Conservation (phyloP, 306 rosid genomes). For the Cyclanthera cordifolia region DNA sequence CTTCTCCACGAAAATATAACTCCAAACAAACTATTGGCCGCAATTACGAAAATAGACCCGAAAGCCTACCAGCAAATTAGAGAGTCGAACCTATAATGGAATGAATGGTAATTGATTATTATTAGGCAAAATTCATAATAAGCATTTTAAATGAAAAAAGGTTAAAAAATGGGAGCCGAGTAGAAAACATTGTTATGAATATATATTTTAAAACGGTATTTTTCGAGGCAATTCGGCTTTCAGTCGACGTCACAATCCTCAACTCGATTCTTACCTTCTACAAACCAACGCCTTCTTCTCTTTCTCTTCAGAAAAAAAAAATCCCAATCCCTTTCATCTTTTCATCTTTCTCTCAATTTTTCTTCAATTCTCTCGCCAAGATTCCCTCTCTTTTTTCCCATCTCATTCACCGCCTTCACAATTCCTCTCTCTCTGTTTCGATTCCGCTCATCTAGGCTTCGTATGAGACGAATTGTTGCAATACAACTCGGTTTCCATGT, state of each 20-base stretch:
- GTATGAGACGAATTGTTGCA: background rate
- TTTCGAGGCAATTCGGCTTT: background rate
- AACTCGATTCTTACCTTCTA: slow-evolving; percentile 7
- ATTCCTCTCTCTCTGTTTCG: background rate
- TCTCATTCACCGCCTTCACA: background rate
- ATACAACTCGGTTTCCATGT: slow-evolving; percentile 27
- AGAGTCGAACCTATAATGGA: no score
- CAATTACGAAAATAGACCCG: no score
- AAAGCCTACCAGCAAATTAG: no score
- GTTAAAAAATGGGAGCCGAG: background rate
- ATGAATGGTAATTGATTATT: no score
- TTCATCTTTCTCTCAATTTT: background rate
- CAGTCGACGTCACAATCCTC: slow-evolving; percentile 2
- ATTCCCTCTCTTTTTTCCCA: background rate
- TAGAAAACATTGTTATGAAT: background rate
- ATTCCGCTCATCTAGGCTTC: background rate
- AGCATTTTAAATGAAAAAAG: background rate
- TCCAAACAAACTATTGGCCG: no score
- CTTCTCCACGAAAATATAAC: no score
- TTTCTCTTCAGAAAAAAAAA: background rate
- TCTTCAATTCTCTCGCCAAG: background rate
- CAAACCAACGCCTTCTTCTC: background rate
- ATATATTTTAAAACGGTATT: no score
- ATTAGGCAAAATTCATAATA: no score
- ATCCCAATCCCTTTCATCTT: background rate